Percentiles rank a stretch among this genome's conserved stretches.
Evolutionary conservation across 2,329 filamentous ascomycete genomes (phyloP).

Genomic region (Diaporthe sp.): DNA sequence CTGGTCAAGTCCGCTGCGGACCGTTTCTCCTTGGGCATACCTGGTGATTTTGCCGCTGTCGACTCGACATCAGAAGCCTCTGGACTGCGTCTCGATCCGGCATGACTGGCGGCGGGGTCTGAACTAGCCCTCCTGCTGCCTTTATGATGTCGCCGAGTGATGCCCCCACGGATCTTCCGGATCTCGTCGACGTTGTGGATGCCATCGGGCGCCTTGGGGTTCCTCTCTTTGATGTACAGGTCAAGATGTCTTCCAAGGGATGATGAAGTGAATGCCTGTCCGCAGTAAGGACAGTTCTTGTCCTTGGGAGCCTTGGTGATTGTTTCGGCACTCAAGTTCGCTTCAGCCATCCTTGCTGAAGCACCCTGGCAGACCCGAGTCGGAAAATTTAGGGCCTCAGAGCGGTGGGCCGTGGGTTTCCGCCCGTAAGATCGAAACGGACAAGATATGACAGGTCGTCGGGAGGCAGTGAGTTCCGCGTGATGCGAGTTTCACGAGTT

Average conservation of each 20-base stretch:
- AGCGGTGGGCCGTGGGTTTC: conserved; percentile 5
- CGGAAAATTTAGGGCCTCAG: conserved; percentile 1
- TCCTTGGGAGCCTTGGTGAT: conserved; percentile 76
- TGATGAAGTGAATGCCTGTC: conserved; percentile 91
- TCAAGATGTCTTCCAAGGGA: conserved; percentile 94
- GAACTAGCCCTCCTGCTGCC: conserved; percentile 71
- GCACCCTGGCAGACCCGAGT: conserved; percentile 8
- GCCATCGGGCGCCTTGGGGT: conserved; percentile 87
- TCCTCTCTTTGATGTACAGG: conserved; percentile 92
- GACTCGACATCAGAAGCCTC: conserved; percentile 50
- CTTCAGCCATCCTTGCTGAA: conserved; percentile 42
- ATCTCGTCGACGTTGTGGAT: conserved; percentile 93
- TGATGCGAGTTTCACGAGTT: background rate
- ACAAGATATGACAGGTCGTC: conserved; percentile 1
- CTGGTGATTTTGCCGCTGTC: conserved; percentile 47
- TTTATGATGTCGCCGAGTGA: conserved; percentile 86
- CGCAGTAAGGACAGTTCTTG: conserved; percentile 88
- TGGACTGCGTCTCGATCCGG: conserved; percentile 53
- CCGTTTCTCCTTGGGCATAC: conserved; percentile 54
- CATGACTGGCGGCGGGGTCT: conserved; percentile 66
- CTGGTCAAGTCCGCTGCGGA: conserved; percentile 58
- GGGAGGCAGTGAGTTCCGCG: background rate
- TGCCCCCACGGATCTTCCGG: conserved; percentile 81
- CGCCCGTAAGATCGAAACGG: background rate
- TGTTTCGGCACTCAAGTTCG: conserved; percentile 47